A percentile compares a stretch with the other conserved stretches of the same genome.
Evolutionary conservation across 179 eudicot genomes (phyloP).

Genomic region (Carnegiea gigantea): DNA sequence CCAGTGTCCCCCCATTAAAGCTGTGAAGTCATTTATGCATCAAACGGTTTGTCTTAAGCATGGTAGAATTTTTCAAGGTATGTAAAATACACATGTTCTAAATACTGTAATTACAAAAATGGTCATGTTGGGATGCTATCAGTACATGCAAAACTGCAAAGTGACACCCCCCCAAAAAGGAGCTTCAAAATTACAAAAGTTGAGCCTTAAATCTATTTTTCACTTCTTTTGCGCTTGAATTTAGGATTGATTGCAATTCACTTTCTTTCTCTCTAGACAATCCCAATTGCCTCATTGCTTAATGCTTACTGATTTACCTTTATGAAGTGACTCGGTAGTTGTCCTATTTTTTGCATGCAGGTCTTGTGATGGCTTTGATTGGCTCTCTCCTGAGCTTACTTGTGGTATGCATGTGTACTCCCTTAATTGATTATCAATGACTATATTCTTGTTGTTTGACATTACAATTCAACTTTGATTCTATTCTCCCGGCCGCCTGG

Average conservation of each 20-base stretch:
- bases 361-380: conserved; percentile 81
- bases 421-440: not conserved
- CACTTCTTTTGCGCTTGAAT: too few species aligned
- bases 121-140: too few species aligned
- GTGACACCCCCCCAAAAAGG: too few species aligned
- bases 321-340: not conserved
- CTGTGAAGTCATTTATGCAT: not conserved
- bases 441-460: not conserved
- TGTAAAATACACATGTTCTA: not conserved
- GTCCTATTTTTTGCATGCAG: conserved; percentile 41
- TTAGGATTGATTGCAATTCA: too few species aligned
- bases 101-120: not conserved
- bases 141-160: too few species aligned
- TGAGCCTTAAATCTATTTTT: too few species aligned
- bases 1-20: too few species aligned
- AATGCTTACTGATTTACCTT: not conserved
- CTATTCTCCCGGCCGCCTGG: not conserved
- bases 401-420: conserved; percentile 49
- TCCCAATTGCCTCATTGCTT: not conserved
- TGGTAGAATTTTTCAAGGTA: not conserved
- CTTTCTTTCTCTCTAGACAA: not conserved
- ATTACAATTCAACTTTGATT: not conserved
- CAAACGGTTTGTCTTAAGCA: not conserved
- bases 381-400: conserved; percentile 80
- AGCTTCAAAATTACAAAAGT: too few species aligned